Evolutionary conservation across 2,329 filamentous ascomycete species (phyloP).

Genomic region (Penicillium griseofulvum): DNA sequence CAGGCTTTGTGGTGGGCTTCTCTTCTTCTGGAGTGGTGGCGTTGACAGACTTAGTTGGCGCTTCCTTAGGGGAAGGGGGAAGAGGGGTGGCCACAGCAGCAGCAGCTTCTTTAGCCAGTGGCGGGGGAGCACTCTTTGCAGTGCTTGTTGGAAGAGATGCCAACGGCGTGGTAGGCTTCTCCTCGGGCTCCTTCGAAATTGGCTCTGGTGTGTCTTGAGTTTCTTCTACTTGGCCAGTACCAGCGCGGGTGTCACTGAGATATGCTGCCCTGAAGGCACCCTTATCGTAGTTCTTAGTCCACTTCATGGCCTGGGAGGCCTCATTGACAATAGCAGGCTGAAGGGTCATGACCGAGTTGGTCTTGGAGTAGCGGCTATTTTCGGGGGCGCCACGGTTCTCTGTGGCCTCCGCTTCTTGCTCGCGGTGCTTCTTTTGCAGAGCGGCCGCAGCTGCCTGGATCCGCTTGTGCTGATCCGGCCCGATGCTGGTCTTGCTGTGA

Average conservation of each 20-base stretch:
- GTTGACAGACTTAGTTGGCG: conserved; percentile 21
- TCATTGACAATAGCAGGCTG: conserved; percentile 82
- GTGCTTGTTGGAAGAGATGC: conserved; percentile 26
- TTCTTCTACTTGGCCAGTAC: conserved; percentile 60
- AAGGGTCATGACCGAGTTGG: conserved; percentile 83
- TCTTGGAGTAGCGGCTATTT: conserved; percentile 65
- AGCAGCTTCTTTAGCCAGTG: conserved; percentile 32
- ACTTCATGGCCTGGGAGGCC: conserved; percentile 91
- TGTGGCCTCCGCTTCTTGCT: conserved; percentile 52
- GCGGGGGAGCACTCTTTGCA: conserved; percentile 30
- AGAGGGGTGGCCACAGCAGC: conserved; percentile 16
- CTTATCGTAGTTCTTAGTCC: conserved; percentile 94
- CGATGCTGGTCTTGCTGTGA: conserved; percentile 78
- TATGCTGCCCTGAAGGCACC: conserved; percentile 83
- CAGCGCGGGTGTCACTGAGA: conserved; percentile 68
- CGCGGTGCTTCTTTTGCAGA: conserved; percentile 68
- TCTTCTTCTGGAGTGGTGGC: conserved; percentile 16
- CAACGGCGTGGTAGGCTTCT: conserved; percentile 28
- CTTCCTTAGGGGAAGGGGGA: conserved; percentile 27
- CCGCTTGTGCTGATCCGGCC: conserved; percentile 84
- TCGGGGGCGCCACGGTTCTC: conserved; percentile 54
- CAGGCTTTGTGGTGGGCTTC: conserved; percentile 19
- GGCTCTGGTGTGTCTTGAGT: conserved; percentile 33
- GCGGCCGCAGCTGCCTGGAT: conserved; percentile 89
- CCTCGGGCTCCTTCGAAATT: conserved; percentile 28